Conservation (phyloP, 495 filamentous ascomycete genomes). For the Trichoderma parareesei region DNA sequence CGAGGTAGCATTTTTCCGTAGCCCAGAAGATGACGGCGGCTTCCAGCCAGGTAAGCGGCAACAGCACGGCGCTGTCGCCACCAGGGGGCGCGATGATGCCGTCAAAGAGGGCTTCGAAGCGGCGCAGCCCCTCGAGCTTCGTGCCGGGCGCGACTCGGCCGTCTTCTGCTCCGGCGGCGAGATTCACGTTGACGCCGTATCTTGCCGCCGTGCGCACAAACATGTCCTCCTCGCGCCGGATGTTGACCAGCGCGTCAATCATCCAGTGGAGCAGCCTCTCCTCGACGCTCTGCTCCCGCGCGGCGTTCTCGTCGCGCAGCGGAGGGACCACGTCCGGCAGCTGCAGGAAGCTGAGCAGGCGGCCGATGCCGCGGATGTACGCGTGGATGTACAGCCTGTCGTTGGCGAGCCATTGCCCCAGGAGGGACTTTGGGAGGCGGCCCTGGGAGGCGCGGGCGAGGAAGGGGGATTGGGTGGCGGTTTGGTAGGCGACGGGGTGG, state of each 20-base stretch:
- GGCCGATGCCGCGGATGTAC: constrained; percentile 61
- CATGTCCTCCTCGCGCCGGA: constrained; percentile 58
- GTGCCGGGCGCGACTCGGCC: constrained; percentile 21
- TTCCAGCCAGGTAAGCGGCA: constrained; percentile 41
- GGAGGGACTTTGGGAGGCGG: constrained; percentile 43
- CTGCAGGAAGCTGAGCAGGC: constrained; percentile 54
- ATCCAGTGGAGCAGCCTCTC: constrained; percentile 51
- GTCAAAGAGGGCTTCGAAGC: constrained; percentile 32
- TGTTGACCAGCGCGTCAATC: constrained; percentile 53
- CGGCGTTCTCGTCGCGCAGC: constrained; percentile 5
- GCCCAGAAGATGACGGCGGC: constrained; percentile 66
- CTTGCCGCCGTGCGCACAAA: constrained; percentile 57
- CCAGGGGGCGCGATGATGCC: constrained; percentile 15
- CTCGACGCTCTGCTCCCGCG: constrained; percentile 26
- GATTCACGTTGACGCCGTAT: constrained; percentile 49
- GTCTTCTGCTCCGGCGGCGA: constrained; percentile 20
- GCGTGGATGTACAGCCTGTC: constrained; percentile 69
- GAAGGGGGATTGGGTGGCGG: constrained; percentile 61
- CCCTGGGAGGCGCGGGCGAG: constrained; percentile 59
- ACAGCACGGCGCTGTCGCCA: constrained; percentile 1
- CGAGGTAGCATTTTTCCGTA: constrained; percentile 57
- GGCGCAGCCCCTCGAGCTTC: constrained; percentile 20
- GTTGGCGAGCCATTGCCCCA: constrained; percentile 66
- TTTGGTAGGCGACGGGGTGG: constrained; percentile 32
- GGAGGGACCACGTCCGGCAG: constrained; percentile 34